Percentiles rank a stretch among this genome's conserved stretches.
Conservation (phyloP, 225 moss, liverwort and hornwort genomes). For the Pseudisothecium myosuroides region DNA sequence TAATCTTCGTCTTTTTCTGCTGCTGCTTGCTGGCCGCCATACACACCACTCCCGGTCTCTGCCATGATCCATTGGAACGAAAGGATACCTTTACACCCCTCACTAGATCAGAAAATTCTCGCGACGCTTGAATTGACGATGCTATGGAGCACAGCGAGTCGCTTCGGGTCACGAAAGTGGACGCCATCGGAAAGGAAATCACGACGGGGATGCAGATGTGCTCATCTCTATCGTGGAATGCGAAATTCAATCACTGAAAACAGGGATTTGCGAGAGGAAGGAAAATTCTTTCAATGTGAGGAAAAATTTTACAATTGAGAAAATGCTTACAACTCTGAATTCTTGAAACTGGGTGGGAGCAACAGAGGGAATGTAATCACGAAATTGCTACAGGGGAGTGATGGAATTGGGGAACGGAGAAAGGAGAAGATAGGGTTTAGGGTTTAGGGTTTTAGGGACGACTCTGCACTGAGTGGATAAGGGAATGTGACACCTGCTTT, state of each 20-base stretch:
- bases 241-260: background rate
- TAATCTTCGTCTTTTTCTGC: slow-evolving; percentile 37
- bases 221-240: background rate
- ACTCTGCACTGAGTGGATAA: too few relatives aligned
- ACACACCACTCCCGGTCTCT: slow-evolving; percentile 13
- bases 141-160: background rate
- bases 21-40: slow-evolving; percentile 45
- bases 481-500: too few relatives aligned
- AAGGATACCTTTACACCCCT: background rate
- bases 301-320: background rate
- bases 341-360: background rate
- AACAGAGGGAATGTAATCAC: background rate
- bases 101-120: background rate
- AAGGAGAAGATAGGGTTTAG: background rate
- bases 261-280: background rate
- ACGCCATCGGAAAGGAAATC: background rate
- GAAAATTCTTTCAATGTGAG: background rate
- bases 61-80: background rate
- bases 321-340: background rate
- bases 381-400: background rate
- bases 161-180: background rate
- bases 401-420: too few relatives aligned
- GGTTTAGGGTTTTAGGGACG: background rate
- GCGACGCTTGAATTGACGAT: background rate
- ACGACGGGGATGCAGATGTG: background rate